Evolutionary conservation across 108 stramenopile species (phyloP).

Genomic region (Stephanodiscus triporus): DNA sequence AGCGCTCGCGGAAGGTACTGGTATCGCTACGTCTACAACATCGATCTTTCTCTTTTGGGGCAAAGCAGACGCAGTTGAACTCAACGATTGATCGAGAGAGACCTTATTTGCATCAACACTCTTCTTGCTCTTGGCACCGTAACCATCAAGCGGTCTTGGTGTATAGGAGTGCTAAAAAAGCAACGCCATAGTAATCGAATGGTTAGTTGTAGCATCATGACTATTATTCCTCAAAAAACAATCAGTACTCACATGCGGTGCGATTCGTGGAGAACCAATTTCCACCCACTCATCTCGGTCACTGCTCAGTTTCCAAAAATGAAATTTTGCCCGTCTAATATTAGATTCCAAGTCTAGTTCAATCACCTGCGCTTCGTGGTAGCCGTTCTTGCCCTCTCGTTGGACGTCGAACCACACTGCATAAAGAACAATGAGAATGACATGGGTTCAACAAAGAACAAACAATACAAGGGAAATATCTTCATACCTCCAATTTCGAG

Average conservation of each 20-base stretch:
- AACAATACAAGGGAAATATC: not conserved
- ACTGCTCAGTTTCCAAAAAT: constrained; percentile 55
- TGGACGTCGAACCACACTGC: constrained; percentile 83
- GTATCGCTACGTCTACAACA: not conserved
- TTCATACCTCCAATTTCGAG: constrained; percentile 50
- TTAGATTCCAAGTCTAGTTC: constrained; percentile 60
- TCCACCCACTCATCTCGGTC: constrained; percentile 80
- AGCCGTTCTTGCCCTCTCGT: constrained; percentile 63
- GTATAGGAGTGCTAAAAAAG: constrained; percentile 42
- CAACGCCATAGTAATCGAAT: not conserved
- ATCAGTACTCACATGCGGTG: constrained; percentile 48
- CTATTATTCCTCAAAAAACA: not conserved
- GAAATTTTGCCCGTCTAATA: constrained; percentile 69
- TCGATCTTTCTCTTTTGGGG: constrained; percentile 14
- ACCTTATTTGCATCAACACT: constrained; percentile 20
- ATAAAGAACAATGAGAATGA: constrained; percentile 4
- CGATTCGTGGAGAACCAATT: constrained; percentile 66
- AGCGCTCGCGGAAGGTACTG: not conserved
- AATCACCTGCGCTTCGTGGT: constrained; percentile 62
- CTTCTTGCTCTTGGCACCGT: constrained; percentile 24
- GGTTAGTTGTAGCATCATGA: not conserved
- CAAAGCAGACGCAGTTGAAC: not conserved
- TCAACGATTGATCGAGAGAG: not conserved
- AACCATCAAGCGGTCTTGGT: constrained; percentile 36
- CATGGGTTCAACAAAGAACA: constrained; percentile 1